phyloP scores from a whole-genome alignment of 805 yeast genomes.

The Pichia cabralensis region DNA sequence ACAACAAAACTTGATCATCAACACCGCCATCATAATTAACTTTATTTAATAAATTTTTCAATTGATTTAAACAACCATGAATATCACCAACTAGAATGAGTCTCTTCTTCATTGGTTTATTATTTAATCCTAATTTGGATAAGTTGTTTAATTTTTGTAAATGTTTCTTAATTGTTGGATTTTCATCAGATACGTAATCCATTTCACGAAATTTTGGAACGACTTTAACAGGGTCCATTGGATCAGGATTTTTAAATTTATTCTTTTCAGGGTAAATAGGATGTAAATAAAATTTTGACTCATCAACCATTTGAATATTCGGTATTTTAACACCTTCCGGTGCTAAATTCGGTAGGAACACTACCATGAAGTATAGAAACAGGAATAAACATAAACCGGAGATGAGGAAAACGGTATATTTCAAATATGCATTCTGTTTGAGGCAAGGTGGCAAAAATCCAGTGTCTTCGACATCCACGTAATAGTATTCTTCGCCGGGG shows the following conservation, averaged over 20 bases:
- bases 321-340: conserved; percentile 25
- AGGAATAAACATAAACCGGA: conserved; percentile 6
- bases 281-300: conserved; percentile 19
- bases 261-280: conserved; percentile 18
- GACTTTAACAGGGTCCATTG: conserved; percentile 20
- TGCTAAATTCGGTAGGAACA: conserved; percentile 24
- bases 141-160: conserved; percentile 10
- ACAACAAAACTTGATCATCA: conserved; percentile 50
- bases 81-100: conserved; percentile 75
- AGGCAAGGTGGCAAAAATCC: conserved; percentile 6
- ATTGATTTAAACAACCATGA: conserved; percentile 63
- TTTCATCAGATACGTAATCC: conserved; percentile 11
- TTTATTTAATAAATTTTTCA: conserved; percentile 43
- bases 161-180: conserved; percentile 16
- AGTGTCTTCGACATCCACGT: conserved; percentile 13
- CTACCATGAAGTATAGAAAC: conserved; percentile 20
- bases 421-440: conserved; percentile 6
- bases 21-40: conserved; percentile 33
- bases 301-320: conserved; percentile 15
- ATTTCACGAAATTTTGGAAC: conserved; percentile 19
- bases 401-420: conserved; percentile 7
- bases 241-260: conserved; percentile 8
- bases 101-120: conserved; percentile 29
- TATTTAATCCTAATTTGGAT: neutral
- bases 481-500: conserved; percentile 1